Evolutionary conservation across 371 early-diverging fungal species (phyloP).

Genomic region (Lichtheimia ornata): DNA sequence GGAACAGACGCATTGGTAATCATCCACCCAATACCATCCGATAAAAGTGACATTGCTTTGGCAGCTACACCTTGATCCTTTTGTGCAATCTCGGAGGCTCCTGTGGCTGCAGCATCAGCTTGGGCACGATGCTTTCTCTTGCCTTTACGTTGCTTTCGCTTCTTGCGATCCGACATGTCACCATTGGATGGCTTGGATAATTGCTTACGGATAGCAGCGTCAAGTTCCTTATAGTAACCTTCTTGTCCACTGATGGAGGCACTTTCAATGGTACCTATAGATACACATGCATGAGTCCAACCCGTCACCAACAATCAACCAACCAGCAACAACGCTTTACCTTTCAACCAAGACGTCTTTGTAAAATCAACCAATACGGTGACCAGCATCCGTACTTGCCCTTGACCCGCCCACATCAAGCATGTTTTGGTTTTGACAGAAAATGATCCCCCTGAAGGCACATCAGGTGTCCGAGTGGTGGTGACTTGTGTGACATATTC

Average conservation of each 20-base stretch:
- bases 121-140: slow-evolving; percentile 10
- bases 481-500: slow-evolving; percentile 63
- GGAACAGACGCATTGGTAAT: slow-evolving; percentile 19
- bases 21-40: slow-evolving; percentile 10
- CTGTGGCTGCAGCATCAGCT: not conserved
- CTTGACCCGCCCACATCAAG: slow-evolving; percentile 75
- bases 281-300: not conserved
- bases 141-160: slow-evolving; percentile 11
- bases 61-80: not conserved
- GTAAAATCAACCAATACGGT: slow-evolving; percentile 73
- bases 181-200: not conserved
- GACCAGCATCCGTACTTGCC: slow-evolving; percentile 65
- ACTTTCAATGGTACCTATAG: slow-evolving; percentile 64
- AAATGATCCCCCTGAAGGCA: slow-evolving; percentile 85
- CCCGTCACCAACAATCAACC: not conserved
- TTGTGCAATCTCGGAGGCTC: not conserved
- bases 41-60: not conserved
- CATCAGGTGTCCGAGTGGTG: slow-evolving; percentile 78
- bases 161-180: slow-evolving; percentile 5
- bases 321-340: slow-evolving; percentile 24
- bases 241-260: slow-evolving; percentile 69
- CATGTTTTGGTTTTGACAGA: slow-evolving; percentile 76
- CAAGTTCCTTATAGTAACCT: slow-evolving; percentile 57
- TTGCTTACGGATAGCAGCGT: slow-evolving; percentile 38
- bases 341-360: slow-evolving; percentile 76